A percentile compares a stretch with the other conserved stretches of the same genome.
phyloP scores from a whole-genome alignment of 352 stramenopile species.

The Peronosclerospora sorghi region DNA sequence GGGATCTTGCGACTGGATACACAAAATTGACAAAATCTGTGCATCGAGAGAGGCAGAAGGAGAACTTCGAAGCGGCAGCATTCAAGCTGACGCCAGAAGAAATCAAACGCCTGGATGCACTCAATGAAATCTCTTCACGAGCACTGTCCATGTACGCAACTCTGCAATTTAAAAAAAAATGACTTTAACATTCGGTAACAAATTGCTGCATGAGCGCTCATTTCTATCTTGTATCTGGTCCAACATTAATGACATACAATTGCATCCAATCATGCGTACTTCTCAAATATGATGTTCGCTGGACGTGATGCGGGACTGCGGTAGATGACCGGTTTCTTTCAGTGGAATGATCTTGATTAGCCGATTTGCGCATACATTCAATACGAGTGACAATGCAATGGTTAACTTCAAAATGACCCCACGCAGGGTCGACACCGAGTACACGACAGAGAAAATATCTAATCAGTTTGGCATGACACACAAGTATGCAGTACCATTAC shows the following conservation, averaged over 20 bases:
- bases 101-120: constrained; percentile 22
- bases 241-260: constrained; percentile 23
- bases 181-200: too few relatives aligned
- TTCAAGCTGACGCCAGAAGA: constrained; percentile 25
- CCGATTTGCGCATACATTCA: constrained; percentile 51
- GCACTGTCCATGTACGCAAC: constrained; percentile 27
- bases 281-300: constrained; percentile 66
- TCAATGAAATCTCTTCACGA: constrained; percentile 26
- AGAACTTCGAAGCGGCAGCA: constrained; percentile 31
- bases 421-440: constrained; percentile 46
- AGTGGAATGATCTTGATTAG: constrained; percentile 63
- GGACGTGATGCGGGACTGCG: constrained; percentile 63
- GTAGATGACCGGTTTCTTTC: constrained; percentile 76
- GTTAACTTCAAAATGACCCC: constrained; percentile 81
- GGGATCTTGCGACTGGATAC: constrained; percentile 28
- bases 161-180: constrained; percentile 21
- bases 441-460: constrained; percentile 72
- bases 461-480: constrained; percentile 80
- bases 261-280: constrained; percentile 1
- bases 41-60: constrained; percentile 26
- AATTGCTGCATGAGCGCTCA: too few relatives aligned
- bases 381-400: constrained; percentile 74
- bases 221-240: constrained; percentile 6
- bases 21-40: constrained; percentile 42
- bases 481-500: constrained; percentile 55